phyloP scores from a whole-genome alignment of 139 green algal species.

The Coelastrella sp. region DNA sequence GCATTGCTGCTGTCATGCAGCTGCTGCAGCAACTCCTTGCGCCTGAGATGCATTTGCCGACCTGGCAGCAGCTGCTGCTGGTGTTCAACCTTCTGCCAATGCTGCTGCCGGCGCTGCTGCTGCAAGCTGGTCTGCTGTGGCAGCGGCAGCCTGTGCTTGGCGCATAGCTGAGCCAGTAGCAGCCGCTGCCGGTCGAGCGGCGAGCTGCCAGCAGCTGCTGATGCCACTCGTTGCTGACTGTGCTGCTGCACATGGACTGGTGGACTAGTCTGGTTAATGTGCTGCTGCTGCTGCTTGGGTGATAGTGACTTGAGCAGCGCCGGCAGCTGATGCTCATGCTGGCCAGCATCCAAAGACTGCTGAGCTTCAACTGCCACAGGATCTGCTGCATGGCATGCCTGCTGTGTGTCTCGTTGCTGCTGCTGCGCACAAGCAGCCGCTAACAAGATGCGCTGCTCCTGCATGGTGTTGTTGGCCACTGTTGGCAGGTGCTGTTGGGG shows the following conservation, averaged over 20 bases:
- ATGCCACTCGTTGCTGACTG: background rate
- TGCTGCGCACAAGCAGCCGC: background rate
- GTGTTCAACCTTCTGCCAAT: background rate
- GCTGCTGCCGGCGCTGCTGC: conserved; percentile 35
- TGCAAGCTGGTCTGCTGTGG: conserved; percentile 4
- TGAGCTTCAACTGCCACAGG: background rate
- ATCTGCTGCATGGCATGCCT: background rate
- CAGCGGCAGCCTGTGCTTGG: conserved; percentile 23
- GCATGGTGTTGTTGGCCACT: background rate
- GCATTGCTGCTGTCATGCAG: background rate
- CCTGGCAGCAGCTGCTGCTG: conserved; percentile 6
- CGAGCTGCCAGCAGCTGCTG: background rate
- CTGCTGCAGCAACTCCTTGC: conserved; percentile 13
- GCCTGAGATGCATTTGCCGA: background rate
- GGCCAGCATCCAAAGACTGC: background rate
- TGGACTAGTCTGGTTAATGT: background rate
- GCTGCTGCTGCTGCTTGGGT: background rate
- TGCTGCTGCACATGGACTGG: background rate
- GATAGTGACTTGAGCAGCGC: background rate
- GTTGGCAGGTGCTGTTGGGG: background rate
- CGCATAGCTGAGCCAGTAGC: conserved; percentile 34
- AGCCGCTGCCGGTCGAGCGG: background rate
- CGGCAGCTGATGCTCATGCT: background rate
- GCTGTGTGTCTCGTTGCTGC: background rate
- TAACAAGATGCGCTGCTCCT: background rate